Percentiles rank a stretch among this genome's conserved stretches.
These are phyloP conservation scores for Exophiala spinifera DNA, from an alignment of 2,329 filamentous ascomycete species.

Conservation along the genomic window DNA sequence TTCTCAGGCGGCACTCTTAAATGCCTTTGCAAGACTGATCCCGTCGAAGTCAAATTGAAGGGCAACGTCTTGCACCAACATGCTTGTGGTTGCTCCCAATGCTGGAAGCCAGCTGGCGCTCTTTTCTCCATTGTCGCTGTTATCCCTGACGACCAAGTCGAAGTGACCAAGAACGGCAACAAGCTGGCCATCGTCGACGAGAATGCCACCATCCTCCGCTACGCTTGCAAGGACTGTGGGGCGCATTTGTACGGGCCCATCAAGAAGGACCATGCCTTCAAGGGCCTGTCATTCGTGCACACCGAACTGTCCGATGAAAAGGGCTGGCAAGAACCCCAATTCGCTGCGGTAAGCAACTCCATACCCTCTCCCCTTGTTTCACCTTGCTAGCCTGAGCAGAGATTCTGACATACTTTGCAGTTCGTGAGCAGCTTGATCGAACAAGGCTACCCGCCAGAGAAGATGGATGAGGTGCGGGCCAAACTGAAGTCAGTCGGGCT, in stretches of 20 bases:
- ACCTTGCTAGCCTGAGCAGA: too few relatives aligned
- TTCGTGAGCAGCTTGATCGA: slow-evolving; percentile 68
- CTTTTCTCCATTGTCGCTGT: slow-evolving; percentile 65
- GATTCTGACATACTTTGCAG: too few relatives aligned
- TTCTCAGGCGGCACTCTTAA: slow-evolving; percentile 60
- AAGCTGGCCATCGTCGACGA: slow-evolving; percentile 59
- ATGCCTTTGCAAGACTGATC: slow-evolving; percentile 57
- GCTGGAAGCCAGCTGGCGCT: slow-evolving; percentile 64
- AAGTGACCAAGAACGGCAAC: slow-evolving; percentile 55
- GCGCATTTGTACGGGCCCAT: slow-evolving; percentile 65
- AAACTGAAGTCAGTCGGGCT: slow-evolving; percentile 56
- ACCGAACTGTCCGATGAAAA: slow-evolving; percentile 57
- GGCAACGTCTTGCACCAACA: slow-evolving; percentile 66
- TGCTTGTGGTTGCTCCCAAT: slow-evolving; percentile 68
- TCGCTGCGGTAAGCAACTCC: slow-evolving; percentile 47
- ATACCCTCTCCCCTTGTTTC: too few relatives aligned
- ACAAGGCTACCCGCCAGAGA: slow-evolving; percentile 58
- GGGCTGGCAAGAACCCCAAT: slow-evolving; percentile 71
- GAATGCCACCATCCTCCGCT: slow-evolving; percentile 57
- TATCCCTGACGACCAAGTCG: slow-evolving; percentile 53
- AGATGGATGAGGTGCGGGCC: slow-evolving; percentile 54
- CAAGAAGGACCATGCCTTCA: slow-evolving; percentile 62
- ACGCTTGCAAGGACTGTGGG: slow-evolving; percentile 61
- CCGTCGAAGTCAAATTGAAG: slow-evolving; percentile 57
- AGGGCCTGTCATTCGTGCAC: slow-evolving; percentile 68